Percentiles rank a stretch among this genome's conserved stretches.
phyloP scores from a whole-genome alignment of 2,329 filamentous ascomycete species.

The Penicillium sp. region DNA sequence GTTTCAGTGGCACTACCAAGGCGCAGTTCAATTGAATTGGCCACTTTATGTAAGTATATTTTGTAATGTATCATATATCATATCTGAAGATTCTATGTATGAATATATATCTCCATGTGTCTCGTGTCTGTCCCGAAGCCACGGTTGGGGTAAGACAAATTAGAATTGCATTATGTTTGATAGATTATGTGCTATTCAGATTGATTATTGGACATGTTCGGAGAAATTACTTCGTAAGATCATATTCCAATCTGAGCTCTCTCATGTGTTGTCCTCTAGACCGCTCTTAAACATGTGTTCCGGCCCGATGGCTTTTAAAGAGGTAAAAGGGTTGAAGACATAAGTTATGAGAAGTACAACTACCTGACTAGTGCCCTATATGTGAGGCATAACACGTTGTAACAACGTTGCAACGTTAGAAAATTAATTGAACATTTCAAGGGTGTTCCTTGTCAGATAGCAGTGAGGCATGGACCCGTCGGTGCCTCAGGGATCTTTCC shows the following conservation, averaged over 20 bases:
- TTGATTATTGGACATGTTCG: conserved; percentile 1
- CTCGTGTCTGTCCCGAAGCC: conserved; percentile 1
- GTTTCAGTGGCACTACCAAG: not conserved
- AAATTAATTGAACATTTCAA: not conserved
- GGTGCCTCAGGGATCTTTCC: conserved; percentile 7
- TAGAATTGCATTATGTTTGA: not conserved
- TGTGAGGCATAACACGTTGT: not conserved
- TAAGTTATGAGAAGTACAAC: not conserved
- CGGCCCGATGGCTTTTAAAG: conserved; percentile 4
- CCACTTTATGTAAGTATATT: not conserved
- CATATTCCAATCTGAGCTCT: conserved; percentile 5
- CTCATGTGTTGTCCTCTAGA: conserved; percentile 13
- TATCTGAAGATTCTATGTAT: not conserved
- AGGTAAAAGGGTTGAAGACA: not conserved
- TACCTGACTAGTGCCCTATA: not conserved
- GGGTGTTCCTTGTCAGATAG: not conserved
- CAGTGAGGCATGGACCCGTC: not conserved
- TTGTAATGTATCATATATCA: not conserved
- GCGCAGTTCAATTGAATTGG: not conserved
- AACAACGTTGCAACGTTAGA: not conserved
- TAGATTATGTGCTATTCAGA: not conserved
- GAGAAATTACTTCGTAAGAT: not conserved
- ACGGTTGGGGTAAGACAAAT: conserved; percentile 4
- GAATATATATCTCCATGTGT: not conserved
- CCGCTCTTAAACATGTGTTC: conserved; percentile 9